These are phyloP conservation scores for Pestalotiopsis sp. DNA, from an alignment of 2,329 filamentous ascomycete genomes.

Conservation along the genomic window DNA sequence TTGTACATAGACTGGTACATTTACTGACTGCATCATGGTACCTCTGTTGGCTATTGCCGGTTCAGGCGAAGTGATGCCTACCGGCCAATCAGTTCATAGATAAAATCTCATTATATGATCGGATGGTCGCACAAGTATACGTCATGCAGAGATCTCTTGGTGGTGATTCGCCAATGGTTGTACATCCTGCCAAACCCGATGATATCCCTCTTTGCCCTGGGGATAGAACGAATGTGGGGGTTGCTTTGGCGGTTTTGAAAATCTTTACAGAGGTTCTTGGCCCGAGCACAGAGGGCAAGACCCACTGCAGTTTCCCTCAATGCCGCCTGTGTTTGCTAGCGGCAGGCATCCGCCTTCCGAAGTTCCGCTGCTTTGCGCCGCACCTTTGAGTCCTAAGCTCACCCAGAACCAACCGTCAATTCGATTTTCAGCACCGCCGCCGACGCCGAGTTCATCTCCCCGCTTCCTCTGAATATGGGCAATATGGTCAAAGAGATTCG, in stretches of 20 bases:
- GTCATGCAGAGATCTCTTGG: neutral
- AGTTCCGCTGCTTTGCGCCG: conserved; percentile 22
- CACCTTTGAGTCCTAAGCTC: neutral
- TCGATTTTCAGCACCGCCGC: too few relatives aligned
- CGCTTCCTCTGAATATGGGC: too few relatives aligned
- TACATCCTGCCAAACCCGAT: neutral
- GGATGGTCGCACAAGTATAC: neutral
- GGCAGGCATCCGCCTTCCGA: conserved; percentile 18
- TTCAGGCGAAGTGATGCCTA: neutral
- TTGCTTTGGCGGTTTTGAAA: neutral
- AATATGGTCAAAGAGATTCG: too few relatives aligned
- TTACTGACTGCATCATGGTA: neutral
- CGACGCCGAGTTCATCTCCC: too few relatives aligned
- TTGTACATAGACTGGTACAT: conserved; percentile 1
- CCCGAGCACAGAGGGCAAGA: neutral
- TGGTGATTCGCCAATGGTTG: neutral
- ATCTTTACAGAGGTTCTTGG: neutral
- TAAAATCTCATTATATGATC: neutral
- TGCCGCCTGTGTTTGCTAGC: neutral
- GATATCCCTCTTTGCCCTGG: neutral
- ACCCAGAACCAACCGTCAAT: neutral
- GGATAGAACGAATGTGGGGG: neutral
- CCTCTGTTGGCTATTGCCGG: neutral
- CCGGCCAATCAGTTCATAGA: neutral
- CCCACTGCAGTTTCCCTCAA: neutral